Evolutionary conservation across 306 rosid species (phyloP).

Genomic region (Inga leiocalycina): DNA sequence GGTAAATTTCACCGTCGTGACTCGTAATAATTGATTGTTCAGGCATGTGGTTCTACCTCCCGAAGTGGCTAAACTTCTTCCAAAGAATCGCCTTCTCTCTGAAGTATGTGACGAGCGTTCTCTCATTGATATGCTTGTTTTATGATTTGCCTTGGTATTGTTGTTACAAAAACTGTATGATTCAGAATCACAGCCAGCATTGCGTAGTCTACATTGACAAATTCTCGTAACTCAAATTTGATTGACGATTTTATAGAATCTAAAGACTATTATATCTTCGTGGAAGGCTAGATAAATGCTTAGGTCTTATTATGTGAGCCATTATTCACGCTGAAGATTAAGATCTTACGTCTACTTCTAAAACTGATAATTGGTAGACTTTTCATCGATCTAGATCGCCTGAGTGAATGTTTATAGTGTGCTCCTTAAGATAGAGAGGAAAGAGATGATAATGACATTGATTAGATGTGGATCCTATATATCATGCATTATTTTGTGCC

Average conservation of each 20-base stretch:
- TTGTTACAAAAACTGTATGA: not conserved
- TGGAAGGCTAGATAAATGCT: not conserved
- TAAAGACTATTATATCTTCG: not conserved
- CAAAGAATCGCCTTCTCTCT: conserved; percentile 89
- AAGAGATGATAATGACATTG: not conserved
- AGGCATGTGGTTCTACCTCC: conserved; percentile 97
- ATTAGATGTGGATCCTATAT: not conserved
- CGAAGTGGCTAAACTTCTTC: conserved; percentile 86
- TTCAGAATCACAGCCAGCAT: not conserved
- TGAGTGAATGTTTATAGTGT: not conserved
- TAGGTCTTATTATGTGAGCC: not conserved
- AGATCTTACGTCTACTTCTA: not conserved
- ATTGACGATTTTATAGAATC: not conserved
- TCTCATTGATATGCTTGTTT: not conserved
- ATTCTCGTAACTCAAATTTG: not conserved
- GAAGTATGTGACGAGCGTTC: conserved; percentile 54
- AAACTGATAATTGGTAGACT: not conserved
- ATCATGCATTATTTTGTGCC: not conserved
- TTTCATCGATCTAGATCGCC: not conserved
- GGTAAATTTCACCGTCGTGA: not conserved
- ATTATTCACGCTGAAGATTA: not conserved
- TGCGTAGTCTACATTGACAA: not conserved
- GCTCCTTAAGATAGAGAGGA: not conserved
- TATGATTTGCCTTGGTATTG: not conserved
- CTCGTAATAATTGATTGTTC: not conserved